These are phyloP conservation scores for Taphrina populina DNA, from an alignment of 1,139 yeast genomes.

Conservation along the genomic window DNA sequence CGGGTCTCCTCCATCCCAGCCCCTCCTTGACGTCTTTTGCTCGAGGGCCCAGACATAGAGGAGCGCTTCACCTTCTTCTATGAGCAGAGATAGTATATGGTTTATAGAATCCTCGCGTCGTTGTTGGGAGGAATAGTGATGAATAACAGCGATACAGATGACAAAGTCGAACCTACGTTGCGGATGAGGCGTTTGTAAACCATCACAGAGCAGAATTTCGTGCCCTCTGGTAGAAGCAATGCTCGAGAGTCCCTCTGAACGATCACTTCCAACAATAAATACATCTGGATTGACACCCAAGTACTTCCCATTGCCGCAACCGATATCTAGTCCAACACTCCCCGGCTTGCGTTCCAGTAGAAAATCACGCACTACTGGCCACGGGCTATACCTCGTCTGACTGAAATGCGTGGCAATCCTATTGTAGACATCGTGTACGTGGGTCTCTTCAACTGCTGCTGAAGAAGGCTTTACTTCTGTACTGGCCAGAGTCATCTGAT, in stretches of 20 bases:
- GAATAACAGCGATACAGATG: conserved; percentile 91
- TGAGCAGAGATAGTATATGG: conserved; percentile 62
- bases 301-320: conserved; percentile 97
- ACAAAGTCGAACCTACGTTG: conserved; percentile 73
- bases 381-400: conserved; percentile 88
- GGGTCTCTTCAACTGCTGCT: conserved; percentile 56
- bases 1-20: conserved; percentile 83
- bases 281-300: conserved; percentile 66
- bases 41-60: conserved; percentile 97
- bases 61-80: conserved; percentile 54
- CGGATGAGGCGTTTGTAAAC: conserved; percentile 67
- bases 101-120: conserved; percentile 72
- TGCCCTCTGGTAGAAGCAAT: conserved; percentile 58
- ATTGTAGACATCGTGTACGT: conserved; percentile 86
- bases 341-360: conserved; percentile 51
- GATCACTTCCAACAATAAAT: conserved; percentile 75
- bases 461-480: conserved; percentile 20
- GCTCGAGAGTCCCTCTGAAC: conserved; percentile 63
- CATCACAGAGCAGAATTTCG: conserved; percentile 72
- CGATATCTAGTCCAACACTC: conserved; percentile 59
- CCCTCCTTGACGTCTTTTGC: conserved; percentile 79
- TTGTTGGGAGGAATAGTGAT: conserved; percentile 83
- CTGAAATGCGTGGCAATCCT: conserved; percentile 92
- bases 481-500: conserved; percentile 20
- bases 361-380: conserved; percentile 90